Conservation (phyloP, 1,284 basidiomycete genomes). For the Ganoderma lucidum region DNA sequence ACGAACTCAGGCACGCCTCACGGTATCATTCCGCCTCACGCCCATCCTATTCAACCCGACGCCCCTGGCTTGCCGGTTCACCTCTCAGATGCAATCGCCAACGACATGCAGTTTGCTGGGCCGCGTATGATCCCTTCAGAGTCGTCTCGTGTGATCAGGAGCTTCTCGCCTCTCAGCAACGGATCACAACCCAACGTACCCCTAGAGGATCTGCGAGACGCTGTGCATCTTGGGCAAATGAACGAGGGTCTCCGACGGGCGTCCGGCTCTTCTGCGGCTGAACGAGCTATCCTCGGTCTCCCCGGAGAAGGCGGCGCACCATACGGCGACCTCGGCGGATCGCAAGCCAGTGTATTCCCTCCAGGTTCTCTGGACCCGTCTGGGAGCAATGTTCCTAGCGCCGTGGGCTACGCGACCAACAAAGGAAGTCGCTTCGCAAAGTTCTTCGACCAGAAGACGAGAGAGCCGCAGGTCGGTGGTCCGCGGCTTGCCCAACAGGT, state of each 20-base stretch:
- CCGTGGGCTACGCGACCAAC: constrained; percentile 49
- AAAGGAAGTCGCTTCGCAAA: constrained; percentile 85
- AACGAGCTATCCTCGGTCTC: constrained; percentile 39
- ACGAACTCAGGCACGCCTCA: constrained; percentile 28
- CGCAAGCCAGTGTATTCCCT: constrained; percentile 26
- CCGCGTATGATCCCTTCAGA: constrained; percentile 39
- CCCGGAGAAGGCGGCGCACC: constrained; percentile 46
- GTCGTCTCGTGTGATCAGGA: constrained; percentile 37
- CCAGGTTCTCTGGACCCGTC: constrained; percentile 34
- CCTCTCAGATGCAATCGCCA: constrained; percentile 26
- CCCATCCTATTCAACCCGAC: constrained; percentile 23
- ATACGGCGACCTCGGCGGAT: constrained; percentile 39
- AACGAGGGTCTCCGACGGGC: constrained; percentile 48
- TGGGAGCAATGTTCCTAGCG: constrained; percentile 37
- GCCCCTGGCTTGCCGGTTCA: constrained; percentile 24
- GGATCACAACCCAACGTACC: constrained; percentile 43
- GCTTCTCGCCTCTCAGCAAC: constrained; percentile 69
- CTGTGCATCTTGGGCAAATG: constrained; percentile 36
- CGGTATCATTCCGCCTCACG: constrained; percentile 25
- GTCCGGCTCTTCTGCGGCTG: constrained; percentile 42
- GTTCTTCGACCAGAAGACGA: constrained; percentile 78
- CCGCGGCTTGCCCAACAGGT: constrained; percentile 51
- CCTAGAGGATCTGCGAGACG: constrained; percentile 52
- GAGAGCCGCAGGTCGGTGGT: constrained; percentile 48
- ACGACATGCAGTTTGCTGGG: constrained; percentile 36